Conservation (phyloP, 1,284 basidiomycete genomes). For the Mycena sp. region DNA sequence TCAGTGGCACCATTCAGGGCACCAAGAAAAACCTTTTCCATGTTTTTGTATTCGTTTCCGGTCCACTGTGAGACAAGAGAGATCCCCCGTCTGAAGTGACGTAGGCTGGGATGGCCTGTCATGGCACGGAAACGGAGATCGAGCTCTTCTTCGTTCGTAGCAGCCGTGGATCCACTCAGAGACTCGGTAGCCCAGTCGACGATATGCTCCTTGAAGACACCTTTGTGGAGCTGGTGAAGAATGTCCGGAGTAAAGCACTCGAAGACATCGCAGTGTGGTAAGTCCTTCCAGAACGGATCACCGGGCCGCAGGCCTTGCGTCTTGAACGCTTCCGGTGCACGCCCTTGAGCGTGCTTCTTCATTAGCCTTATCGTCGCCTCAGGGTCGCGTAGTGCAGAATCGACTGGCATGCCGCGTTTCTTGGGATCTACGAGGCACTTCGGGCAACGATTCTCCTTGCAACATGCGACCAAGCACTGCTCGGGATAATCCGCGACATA, state of each 20-base stretch:
- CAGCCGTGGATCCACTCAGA: not conserved
- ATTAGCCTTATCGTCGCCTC: slow-evolving; percentile 4
- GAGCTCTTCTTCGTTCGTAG: slow-evolving; percentile 28
- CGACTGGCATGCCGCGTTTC: slow-evolving; percentile 25
- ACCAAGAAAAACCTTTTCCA: slow-evolving; percentile 35
- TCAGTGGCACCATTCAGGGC: slow-evolving; percentile 27
- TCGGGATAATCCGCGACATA: too few relatives aligned
- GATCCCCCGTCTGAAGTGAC: slow-evolving; percentile 40
- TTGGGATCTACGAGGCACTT: slow-evolving; percentile 33
- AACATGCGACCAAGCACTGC: slow-evolving; percentile 44
- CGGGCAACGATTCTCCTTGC: slow-evolving; percentile 44
- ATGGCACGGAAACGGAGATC: slow-evolving; percentile 36
- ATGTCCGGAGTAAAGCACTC: slow-evolving; percentile 41
- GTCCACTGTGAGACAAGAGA: slow-evolving; percentile 34
- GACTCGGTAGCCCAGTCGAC: too few relatives aligned
- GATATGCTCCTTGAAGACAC: slow-evolving; percentile 35
- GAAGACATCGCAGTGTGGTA: slow-evolving; percentile 47
- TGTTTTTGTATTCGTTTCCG: slow-evolving; percentile 36
- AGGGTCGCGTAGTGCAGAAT: slow-evolving; percentile 7
- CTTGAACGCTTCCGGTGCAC: not conserved
- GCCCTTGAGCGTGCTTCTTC: slow-evolving; percentile 18
- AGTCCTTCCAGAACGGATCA: slow-evolving; percentile 44
- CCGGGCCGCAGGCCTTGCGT: slow-evolving; percentile 19
- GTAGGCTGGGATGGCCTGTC: slow-evolving; percentile 32
- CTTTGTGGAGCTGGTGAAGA: slow-evolving; percentile 51